A percentile compares a stretch with the other conserved stretches of the same genome.
phyloP scores from a whole-genome alignment of 495 filamentous ascomycete species.

The Penicillium manginii region DNA sequence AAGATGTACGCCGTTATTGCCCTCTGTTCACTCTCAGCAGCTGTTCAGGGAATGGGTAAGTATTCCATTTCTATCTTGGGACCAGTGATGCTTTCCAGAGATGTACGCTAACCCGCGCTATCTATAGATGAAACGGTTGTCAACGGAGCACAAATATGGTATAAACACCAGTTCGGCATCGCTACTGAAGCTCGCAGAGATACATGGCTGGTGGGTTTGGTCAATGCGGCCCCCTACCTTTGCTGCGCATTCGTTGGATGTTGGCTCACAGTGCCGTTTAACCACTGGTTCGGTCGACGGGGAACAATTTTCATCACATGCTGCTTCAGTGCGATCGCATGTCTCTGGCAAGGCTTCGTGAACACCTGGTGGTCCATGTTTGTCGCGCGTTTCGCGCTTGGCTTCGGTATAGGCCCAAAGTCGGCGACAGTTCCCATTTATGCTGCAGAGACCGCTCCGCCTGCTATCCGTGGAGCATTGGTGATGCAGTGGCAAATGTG shows the following conservation, averaged over 20 bases:
- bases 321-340: constrained; percentile 65
- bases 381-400: constrained; percentile 70
- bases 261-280: constrained; percentile 83
- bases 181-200: constrained; percentile 39
- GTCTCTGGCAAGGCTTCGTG: constrained; percentile 77
- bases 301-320: constrained; percentile 84
- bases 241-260: constrained; percentile 77
- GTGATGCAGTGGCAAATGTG: constrained; percentile 88
- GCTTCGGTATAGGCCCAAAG: constrained; percentile 81
- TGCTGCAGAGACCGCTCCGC: constrained; percentile 75
- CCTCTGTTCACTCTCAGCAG: constrained; percentile 64
- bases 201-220: constrained; percentile 70
- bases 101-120: constrained; percentile 10
- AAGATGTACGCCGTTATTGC: constrained; percentile 70
- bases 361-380: constrained; percentile 79
- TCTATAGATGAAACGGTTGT: constrained; percentile 73
- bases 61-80: neutral
- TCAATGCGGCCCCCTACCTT: constrained; percentile 67
- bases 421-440: constrained; percentile 80
- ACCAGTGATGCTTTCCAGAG: constrained; percentile 15
- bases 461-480: constrained; percentile 73
- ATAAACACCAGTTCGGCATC: constrained; percentile 70
- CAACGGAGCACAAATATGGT: constrained; percentile 79
- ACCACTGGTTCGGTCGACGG: constrained; percentile 76
- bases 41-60: constrained; percentile 73